phyloP scores from a whole-genome alignment of 2,329 filamentous ascomycete species.

The Scorias spongiosa region DNA sequence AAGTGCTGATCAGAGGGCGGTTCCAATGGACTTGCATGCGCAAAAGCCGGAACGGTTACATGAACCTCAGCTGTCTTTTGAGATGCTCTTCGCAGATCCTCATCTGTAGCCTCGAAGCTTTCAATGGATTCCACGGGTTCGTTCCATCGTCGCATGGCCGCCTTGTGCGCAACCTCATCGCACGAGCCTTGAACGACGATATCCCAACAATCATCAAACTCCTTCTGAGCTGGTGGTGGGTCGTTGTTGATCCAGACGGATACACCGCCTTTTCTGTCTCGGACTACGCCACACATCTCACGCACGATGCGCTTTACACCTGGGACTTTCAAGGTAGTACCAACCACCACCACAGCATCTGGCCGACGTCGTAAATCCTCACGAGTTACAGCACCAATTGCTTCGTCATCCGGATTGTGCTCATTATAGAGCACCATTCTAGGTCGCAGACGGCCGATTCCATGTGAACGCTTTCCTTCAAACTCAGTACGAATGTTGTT shows the following conservation, averaged over 20 bases:
- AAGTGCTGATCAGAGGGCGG: slow-evolving; percentile 10
- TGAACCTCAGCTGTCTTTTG: slow-evolving; percentile 7
- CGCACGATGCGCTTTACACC: slow-evolving; percentile 79
- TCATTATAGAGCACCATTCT: slow-evolving; percentile 97
- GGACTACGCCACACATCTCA: slow-evolving; percentile 79
- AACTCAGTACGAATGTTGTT: slow-evolving; percentile 61
- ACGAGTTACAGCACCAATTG: slow-evolving; percentile 79
- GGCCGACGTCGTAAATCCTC: slow-evolving; percentile 74
- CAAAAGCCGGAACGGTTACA: slow-evolving; percentile 2
- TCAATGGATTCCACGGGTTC: slow-evolving; percentile 29
- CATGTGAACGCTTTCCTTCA: slow-evolving; percentile 80
- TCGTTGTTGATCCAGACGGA: slow-evolving; percentile 93
- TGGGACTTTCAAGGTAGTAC: slow-evolving; percentile 88
- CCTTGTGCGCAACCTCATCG: slow-evolving; percentile 69
- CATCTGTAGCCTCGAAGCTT: slow-evolving; percentile 30
- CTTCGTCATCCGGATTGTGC: slow-evolving; percentile 88
- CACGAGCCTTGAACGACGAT: slow-evolving; percentile 74
- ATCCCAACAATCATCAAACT: slow-evolving; percentile 89
- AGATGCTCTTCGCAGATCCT: slow-evolving; percentile 22
- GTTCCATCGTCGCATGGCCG: slow-evolving; percentile 45
- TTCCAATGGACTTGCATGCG: slow-evolving; percentile 5
- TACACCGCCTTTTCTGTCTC: slow-evolving; percentile 61
- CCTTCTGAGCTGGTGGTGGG: slow-evolving; percentile 61
- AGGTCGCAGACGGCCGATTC: slow-evolving; percentile 75
- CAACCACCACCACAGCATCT: slow-evolving; percentile 86